Base-by-base conservation (phyloP, 2,329 filamentous ascomycete genomes). In the Penicillium sp. region DNA sequence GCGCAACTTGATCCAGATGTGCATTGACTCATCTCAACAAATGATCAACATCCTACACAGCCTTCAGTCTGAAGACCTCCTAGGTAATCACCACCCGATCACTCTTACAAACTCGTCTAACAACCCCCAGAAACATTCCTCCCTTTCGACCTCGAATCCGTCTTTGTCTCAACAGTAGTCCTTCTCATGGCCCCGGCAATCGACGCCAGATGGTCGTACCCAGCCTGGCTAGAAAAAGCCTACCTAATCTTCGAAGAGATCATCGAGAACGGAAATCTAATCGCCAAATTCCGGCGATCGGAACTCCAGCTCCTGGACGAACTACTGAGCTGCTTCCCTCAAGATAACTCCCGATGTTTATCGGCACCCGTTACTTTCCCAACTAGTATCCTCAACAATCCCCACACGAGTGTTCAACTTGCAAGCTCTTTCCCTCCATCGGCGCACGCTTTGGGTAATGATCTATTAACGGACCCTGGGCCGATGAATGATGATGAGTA, bases 191-290 rank as follows among this genome's bases (percentile, higher is more conserved):
- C 46, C 31, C 63, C 77, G 0, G 63, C 71, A 48, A 65, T 79
- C 13, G 75, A 79, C 44, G 58, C 67, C 0, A 61, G 63, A 7
- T 75, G 77, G 26, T 69, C 72, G 44, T 70, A 70, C 2, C 59
- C 63, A 0, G 53, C 62, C 0, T 82, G 77, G 71, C 61, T 80
- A 0, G 72, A 77, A 2, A 79, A 76, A 37, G 74, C 77, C 0
- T 77, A 78, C 39, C 53, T 61, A 0, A 74, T 82, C 6, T 72
- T 83, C 4, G 77, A 80, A 26, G 79, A 80, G 13, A 81, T 83
- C 70, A 70, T 77, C 8, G 68, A 70, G 1, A 74, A 74, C 33
- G 80, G 80, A 0, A 82, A 82, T 46, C 67, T 75, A 1, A 74
- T 82, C 10, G 81, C 81, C 0, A 70, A 70, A 6, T 78, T 78